These are phyloP conservation scores for Gossypium schwendimanii DNA, from an alignment of 441 rosid species.

Conservation along the genomic window DNA sequence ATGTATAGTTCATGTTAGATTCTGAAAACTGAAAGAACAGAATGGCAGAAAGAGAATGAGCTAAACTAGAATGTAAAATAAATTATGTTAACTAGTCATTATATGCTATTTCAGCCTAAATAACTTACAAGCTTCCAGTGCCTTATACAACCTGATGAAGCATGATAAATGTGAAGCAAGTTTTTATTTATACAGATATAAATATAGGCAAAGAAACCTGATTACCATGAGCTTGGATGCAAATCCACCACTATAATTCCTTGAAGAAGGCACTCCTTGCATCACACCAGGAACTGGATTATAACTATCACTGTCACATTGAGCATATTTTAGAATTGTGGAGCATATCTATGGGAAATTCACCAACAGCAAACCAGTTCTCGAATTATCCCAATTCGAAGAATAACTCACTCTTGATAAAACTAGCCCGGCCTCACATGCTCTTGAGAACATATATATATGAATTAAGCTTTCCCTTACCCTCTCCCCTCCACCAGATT, in stretches of 20 bases:
- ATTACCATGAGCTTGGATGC: slow-evolving; percentile 78
- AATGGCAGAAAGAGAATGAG: not conserved
- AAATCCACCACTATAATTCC: slow-evolving; percentile 74
- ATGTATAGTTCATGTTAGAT: not conserved
- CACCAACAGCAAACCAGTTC: not conserved
- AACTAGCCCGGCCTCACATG: not conserved
- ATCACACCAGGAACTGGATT: slow-evolving; percentile 97
- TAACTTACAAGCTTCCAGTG: not conserved
- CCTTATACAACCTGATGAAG: not conserved
- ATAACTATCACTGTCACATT: slow-evolving; percentile 61
- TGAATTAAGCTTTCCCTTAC: not conserved
- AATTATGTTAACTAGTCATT: not conserved
- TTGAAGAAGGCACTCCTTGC: slow-evolving; percentile 87
- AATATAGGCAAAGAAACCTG: not conserved
- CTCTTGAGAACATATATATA: not conserved
- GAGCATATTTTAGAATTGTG: slow-evolving; percentile 10
- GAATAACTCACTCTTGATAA: not conserved
- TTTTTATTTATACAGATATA: not conserved
- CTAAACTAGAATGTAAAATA: not conserved
- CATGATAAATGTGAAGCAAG: not conserved
- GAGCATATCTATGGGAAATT: not conserved
- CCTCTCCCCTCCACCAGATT: not conserved
- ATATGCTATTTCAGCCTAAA: not conserved
- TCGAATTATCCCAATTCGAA: not conserved
- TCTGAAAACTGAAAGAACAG: not conserved